Evolutionary conservation across 768 basidiomycete genomes (phyloP).

Genomic region (Flagelloscypha sp.): DNA sequence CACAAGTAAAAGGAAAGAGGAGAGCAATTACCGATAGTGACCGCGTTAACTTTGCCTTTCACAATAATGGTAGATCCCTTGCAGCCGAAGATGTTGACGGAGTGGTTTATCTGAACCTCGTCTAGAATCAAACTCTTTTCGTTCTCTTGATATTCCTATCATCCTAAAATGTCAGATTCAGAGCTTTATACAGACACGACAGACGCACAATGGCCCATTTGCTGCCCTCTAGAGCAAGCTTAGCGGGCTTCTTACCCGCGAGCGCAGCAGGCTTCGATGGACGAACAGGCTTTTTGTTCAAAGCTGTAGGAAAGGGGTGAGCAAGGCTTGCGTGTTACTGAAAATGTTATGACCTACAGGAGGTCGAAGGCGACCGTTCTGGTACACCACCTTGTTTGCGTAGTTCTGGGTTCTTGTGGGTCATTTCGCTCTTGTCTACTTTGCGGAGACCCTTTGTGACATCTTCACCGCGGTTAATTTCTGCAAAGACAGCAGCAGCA

Average conservation of each 20-base stretch:
- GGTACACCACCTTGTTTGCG: constrained; percentile 48
- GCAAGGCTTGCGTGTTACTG: constrained; percentile 3
- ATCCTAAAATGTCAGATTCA: not conserved
- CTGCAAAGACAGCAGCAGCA: constrained; percentile 77
- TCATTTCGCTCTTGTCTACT: constrained; percentile 95
- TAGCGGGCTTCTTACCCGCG: constrained; percentile 85
- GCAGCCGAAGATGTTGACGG: constrained; percentile 84
- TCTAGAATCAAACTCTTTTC: constrained; percentile 65
- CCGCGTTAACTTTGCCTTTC: constrained; percentile 92
- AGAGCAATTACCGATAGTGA: constrained; percentile 64
- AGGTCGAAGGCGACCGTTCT: constrained; percentile 29
- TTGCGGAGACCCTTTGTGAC: constrained; percentile 89
- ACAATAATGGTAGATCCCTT: constrained; percentile 77
- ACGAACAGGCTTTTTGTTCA: constrained; percentile 58
- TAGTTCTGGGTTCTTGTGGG: constrained; percentile 93
- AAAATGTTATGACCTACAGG: constrained; percentile 24
- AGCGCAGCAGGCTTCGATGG: constrained; percentile 81
- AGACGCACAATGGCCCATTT: constrained; percentile 84
- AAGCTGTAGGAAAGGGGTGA: constrained; percentile 1
- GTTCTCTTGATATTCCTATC: constrained; percentile 88
- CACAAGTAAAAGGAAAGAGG: too few relatives aligned
- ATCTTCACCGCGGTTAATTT: constrained; percentile 81
- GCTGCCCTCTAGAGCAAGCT: constrained; percentile 81
- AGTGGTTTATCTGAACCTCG: constrained; percentile 69
- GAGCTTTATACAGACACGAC: not conserved